Base-by-base conservation (phyloP, 2,329 filamentous ascomycete species). In the Metarhizium album region DNA sequence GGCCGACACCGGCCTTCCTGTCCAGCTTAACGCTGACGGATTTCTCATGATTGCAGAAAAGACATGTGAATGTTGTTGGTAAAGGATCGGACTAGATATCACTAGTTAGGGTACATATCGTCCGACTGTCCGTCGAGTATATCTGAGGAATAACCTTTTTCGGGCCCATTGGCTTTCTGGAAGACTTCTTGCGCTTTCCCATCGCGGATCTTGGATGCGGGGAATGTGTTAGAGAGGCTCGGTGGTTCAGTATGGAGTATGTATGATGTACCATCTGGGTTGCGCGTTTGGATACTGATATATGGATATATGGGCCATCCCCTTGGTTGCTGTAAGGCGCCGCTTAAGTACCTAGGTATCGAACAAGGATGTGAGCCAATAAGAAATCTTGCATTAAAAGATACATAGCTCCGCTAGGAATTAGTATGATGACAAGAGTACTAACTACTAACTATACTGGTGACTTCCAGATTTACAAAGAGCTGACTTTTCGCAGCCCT, bases 21-120 rank as follows among this genome's bases (percentile, higher is more conserved):
- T 98, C 90, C 47, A 98, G 78, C 69, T 94, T 93, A 58, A 96
- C 87, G 27, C 82, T 79, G 48, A 98, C 87, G 0, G 90, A 88
- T 58, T 89, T 93, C 66, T 97, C 93, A 70, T 97, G 90, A 67
- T 96, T 97, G 76, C 93, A 98, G 72, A 98, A 98, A 45, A 98
- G 83, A 66, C 93, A 98, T 52, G 90, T 88, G 69, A 98, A 98
- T n/a, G 82, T 80, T 2, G 87, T 90, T 3, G 85, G 78, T 18
- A 93, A 76, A 40, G 82, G 79, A 60, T 90, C 86, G 65, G 78
- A 71, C 83, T 86, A 58, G 14, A 11, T 33, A 9, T 27, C 29
- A n/a, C n/a, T 43, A 24, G 24, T 37, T 42, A 37, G 22, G 16
- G 18, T 16, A 13, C 5, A 24, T 16, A 3, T 13, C 38, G 13